A percentile compares a stretch with the other conserved stretches of the same genome.
phyloP scores from a whole-genome alignment of 1,284 basidiomycete genomes.

The Sanghuangporus baumii region DNA sequence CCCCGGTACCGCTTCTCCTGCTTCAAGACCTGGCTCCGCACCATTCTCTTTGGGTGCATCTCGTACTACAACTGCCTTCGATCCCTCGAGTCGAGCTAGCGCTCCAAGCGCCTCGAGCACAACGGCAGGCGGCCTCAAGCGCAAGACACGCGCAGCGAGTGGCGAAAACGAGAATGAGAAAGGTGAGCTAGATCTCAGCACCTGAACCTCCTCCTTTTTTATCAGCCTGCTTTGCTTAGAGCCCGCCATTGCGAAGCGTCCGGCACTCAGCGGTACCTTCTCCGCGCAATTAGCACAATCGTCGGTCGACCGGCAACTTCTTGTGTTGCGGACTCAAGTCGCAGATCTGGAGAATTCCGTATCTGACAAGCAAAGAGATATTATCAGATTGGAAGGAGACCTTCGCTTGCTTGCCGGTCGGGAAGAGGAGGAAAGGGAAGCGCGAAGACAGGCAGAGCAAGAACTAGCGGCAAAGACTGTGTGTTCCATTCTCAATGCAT shows the following conservation, averaged over 20 bases:
- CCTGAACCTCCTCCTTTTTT: not conserved
- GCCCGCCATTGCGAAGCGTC: slow-evolving; percentile 9
- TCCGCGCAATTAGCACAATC: slow-evolving; percentile 8
- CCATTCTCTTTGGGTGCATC: not conserved
- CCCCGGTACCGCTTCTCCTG: not conserved
- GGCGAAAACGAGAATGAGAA: not conserved
- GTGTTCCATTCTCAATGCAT: not conserved
- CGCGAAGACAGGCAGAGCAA: not conserved
- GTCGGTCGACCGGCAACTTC: slow-evolving; percentile 12
- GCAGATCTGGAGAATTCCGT: slow-evolving; percentile 13
- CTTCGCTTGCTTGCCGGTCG: slow-evolving; percentile 8
- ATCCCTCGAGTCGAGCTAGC: not conserved
- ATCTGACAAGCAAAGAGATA: slow-evolving; percentile 3
- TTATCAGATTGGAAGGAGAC: slow-evolving; percentile 14
- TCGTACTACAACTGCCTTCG: not conserved
- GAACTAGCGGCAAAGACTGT: slow-evolving; percentile 10
- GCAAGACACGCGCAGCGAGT: slow-evolving; percentile 12
- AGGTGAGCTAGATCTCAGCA: not conserved
- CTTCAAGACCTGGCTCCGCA: not conserved
- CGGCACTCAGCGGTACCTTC: slow-evolving; percentile 14
- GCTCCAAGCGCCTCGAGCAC: not conserved
- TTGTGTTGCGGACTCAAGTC: slow-evolving; percentile 8
- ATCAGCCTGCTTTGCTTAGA: not conserved
- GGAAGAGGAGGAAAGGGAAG: slow-evolving; percentile 14
- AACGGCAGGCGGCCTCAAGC: slow-evolving; percentile 4